Conservation (phyloP, 2,329 filamentous ascomycete genomes). For the Canariomyces notabilis region DNA sequence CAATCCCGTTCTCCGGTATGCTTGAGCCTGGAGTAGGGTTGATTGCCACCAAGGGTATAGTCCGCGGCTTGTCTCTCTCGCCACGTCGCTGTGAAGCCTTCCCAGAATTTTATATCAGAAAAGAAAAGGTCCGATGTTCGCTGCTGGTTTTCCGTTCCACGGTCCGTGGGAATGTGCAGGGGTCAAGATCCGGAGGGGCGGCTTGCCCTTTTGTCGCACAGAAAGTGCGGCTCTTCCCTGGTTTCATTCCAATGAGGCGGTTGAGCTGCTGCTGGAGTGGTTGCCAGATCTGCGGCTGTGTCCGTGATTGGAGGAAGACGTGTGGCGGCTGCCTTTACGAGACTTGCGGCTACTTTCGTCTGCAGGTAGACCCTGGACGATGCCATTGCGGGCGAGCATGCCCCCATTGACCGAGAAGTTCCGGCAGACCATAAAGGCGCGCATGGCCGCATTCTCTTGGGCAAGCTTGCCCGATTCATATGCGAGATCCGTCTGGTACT, state of each 20-base stretch:
- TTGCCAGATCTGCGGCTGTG: conserved; percentile 49
- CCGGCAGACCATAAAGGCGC: conserved; percentile 94
- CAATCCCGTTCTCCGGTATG: conserved; percentile 1
- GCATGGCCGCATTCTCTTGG: conserved; percentile 89
- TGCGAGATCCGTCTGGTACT: conserved; percentile 86
- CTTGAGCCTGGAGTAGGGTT: conserved; percentile 14
- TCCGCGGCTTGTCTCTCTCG: conserved; percentile 16
- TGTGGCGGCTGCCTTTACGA: conserved; percentile 44
- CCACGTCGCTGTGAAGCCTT: conserved; percentile 33
- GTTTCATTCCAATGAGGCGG: conserved; percentile 51
- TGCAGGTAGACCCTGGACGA: conserved; percentile 61
- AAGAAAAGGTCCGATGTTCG: conserved; percentile 16
- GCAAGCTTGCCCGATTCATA: conserved; percentile 80
- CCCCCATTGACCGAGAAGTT: conserved; percentile 97
- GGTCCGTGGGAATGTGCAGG: conserved; percentile 12
- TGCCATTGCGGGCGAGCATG: conserved; percentile 69
- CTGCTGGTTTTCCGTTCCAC: conserved; percentile 5
- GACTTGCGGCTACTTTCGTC: conserved; percentile 46
- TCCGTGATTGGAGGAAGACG: conserved; percentile 36
- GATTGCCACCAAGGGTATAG: conserved; percentile 26
- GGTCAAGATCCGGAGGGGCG: conserved; percentile 1
- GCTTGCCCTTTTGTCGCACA: conserved; percentile 5
- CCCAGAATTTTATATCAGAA: conserved; percentile 30
- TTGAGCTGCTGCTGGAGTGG: conserved; percentile 60
- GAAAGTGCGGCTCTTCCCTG: conserved; percentile 14